A percentile compares a stretch with the other conserved stretches of the same genome.
Evolutionary conservation across 306 rosid species (phyloP).

Genomic region (Trifolium repens): DNA sequence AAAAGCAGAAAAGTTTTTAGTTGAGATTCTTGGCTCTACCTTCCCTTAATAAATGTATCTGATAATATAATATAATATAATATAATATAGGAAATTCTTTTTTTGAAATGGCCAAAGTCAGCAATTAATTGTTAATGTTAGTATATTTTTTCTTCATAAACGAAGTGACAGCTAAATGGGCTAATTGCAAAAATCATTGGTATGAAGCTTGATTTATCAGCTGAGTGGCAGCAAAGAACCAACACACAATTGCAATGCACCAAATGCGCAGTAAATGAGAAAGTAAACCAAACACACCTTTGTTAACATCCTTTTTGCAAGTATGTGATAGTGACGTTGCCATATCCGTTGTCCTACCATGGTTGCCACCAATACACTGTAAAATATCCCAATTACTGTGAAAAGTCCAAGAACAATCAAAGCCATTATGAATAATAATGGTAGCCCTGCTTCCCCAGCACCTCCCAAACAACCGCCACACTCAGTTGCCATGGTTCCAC

Average conservation of each 20-base stretch:
- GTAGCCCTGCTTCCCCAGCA: constrained; percentile 98
- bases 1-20: neutral
- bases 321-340: constrained; percentile 99
- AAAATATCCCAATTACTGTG: constrained; percentile 94
- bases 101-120: too few species aligned
- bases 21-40: constrained; percentile 4
- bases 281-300: constrained; percentile 63
- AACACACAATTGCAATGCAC: constrained; percentile 26
- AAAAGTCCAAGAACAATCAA: constrained; percentile 88
- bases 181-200: neutral
- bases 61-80: constrained; percentile 14
- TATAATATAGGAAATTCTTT: constrained; percentile 14
- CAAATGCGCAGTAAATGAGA: constrained; percentile 29
- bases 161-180: too few species aligned
- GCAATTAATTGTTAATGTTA: too few species aligned
- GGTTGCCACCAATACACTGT: constrained; percentile 97
- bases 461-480: constrained; percentile 98
- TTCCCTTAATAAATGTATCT: neutral
- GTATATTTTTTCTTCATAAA: too few species aligned
- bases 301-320: constrained; percentile 97
- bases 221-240: constrained; percentile 20
- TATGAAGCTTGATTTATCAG: constrained; percentile 5
- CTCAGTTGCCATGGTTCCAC: constrained; percentile 94
- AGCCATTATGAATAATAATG: constrained; percentile 84
- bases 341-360: constrained; percentile 99